phyloP scores from a whole-genome alignment of 2,329 filamentous ascomycete species.

The Fusarium sp. region DNA sequence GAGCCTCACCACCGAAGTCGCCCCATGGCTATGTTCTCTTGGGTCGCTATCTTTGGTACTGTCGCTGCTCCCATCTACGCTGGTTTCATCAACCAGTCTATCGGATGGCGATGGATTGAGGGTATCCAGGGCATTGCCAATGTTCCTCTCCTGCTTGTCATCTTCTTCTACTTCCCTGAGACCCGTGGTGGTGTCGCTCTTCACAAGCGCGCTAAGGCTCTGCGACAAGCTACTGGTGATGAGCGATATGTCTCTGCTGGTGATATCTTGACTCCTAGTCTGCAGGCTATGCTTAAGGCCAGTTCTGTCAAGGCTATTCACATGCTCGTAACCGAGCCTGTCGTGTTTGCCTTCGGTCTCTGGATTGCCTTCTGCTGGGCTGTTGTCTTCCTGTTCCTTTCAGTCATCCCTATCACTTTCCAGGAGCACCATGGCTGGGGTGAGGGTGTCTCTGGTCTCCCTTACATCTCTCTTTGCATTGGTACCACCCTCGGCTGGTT shows the following conservation, averaged over 20 bases:
- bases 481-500: slow-evolving; percentile 38
- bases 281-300: slow-evolving; percentile 38
- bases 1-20: slow-evolving; percentile 39
- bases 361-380: slow-evolving; percentile 44
- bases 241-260: slow-evolving; percentile 38
- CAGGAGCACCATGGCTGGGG: slow-evolving; percentile 37
- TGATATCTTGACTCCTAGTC: slow-evolving; percentile 37
- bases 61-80: slow-evolving; percentile 38
- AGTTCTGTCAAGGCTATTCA: slow-evolving; percentile 41
- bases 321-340: slow-evolving; percentile 40
- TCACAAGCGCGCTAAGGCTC: slow-evolving; percentile 37
- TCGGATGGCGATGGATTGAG: slow-evolving; percentile 42
- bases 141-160: slow-evolving; percentile 29
- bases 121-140: slow-evolving; percentile 39
- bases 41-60: slow-evolving; percentile 40
- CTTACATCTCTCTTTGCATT: slow-evolving; percentile 36
- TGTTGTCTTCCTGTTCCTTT: slow-evolving; percentile 41
- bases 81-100: slow-evolving; percentile 36
- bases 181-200: slow-evolving; percentile 38
- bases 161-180: slow-evolving; percentile 38
- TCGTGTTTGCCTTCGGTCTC: slow-evolving; percentile 40
- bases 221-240: slow-evolving; percentile 38
- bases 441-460: slow-evolving; percentile 33
- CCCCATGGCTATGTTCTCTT: slow-evolving; percentile 43
- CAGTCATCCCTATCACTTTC: slow-evolving; percentile 38